phyloP scores from a whole-genome alignment of 192 early-diverging fungal species.

The Gryganskiella cystojenkinii region DNA sequence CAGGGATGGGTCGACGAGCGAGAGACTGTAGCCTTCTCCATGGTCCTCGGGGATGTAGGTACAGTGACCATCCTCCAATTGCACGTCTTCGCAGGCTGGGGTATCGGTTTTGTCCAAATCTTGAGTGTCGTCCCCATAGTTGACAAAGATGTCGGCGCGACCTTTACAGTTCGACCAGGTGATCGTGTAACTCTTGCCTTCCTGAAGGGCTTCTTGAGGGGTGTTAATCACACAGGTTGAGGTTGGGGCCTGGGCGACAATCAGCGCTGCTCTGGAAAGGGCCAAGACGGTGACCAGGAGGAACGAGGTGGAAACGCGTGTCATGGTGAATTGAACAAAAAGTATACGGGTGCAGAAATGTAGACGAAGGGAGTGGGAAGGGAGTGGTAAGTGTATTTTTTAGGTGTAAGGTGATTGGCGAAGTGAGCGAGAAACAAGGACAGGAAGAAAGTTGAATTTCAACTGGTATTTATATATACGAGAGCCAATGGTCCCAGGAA shows the following conservation, averaged over 20 bases:
- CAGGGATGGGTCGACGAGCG: no score
- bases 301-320: background rate
- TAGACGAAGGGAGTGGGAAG: no score
- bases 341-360: no score
- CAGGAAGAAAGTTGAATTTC: no score
- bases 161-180: background rate
- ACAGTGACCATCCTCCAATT: background rate
- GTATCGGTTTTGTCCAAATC: background rate
- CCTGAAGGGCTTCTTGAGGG: background rate
- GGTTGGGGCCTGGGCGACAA: background rate
- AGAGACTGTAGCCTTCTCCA: background rate
- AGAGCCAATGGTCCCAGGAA: no score
- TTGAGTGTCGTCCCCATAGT: background rate
- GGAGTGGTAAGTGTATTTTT: no score
- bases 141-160: background rate
- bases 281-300: background rate
- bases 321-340: background rate
- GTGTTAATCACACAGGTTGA: constrained; percentile 5
- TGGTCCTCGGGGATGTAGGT: constrained; percentile 2
- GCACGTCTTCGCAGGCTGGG: background rate
- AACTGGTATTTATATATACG: no score
- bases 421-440: no score
- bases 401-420: no score
- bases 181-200: background rate
- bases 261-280: background rate